Base-by-base conservation (phyloP, 2,329 filamentous ascomycete genomes). In the Rhynchosporium agropyri region DNA sequence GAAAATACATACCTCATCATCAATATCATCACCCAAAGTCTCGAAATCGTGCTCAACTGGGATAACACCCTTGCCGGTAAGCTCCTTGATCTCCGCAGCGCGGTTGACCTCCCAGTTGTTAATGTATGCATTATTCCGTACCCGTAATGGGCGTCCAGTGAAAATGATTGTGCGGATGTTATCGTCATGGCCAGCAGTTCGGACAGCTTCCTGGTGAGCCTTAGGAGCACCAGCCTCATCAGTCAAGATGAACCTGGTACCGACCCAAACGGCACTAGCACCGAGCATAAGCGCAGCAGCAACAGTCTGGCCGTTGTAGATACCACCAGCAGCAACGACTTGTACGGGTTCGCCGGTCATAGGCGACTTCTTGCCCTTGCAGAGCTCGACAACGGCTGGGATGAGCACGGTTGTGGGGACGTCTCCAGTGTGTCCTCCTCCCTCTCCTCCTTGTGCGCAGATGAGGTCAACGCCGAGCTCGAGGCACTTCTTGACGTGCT, bases 111-210 rank as follows among this genome's bases (percentile, higher is more conserved):
- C 94, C 95, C 95, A 99, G 83, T 97, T 91, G 75, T 86, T 77
- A 74, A 99, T 98, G 79, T 99, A 99, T 6, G 89, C 78, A 81
- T 98, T 99, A 76, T 86, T 95, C 76, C 93, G 89, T 64, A 99
- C 95, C 70, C 95, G 91, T 75, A 99, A 83, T 42, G 95, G 95
- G 63, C 95, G 91, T 61, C 95, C 95, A 62, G 95, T 99, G 85
- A 98, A 99, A 81, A 99, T 99, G 77, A 98, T 91, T 56, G 95
- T 99, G 76, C 92, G 90, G 76, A 98, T 81, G 74, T 96, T 99
- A 79, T 99, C 95, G 79, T 98, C 92, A 77, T 95, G 97, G 71
- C 90, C 86, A 58, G 95, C 86, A 49, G 94, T 97, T 74, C 87
- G 86, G 71, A 99, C 95, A 65, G 94, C 92, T 75, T 99, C 94